phyloP scores from a whole-genome alignment of 75 land plant genomes.

The Cryptomeria japonica region DNA sequence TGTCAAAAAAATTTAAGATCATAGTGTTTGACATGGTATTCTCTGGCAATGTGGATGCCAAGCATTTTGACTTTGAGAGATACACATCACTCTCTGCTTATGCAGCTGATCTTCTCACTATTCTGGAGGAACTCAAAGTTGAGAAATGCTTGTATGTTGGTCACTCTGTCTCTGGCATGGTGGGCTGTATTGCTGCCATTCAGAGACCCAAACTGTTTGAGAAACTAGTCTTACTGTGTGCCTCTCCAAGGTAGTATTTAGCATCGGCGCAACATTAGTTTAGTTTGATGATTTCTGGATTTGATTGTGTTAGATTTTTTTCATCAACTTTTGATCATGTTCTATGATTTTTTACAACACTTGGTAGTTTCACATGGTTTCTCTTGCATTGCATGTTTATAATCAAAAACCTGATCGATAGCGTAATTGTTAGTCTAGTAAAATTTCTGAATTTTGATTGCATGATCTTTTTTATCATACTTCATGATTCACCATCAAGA shows the following conservation, averaged over 20 bases:
- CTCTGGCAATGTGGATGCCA: conserved; percentile 28
- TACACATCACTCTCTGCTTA: conserved; percentile 22
- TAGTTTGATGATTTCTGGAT: too few species aligned
- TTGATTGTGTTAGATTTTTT: too few species aligned
- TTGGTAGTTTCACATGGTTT: neutral
- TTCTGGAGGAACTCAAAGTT: conserved; percentile 27
- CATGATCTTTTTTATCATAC: too few species aligned
- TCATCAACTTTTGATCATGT: too few species aligned
- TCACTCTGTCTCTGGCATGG: conserved; percentile 36
- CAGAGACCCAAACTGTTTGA: conserved; percentile 28
- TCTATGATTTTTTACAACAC: too few species aligned
- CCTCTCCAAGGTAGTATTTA: conserved; percentile 24
- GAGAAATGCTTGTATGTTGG: conserved; percentile 28
- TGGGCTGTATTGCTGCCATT: conserved; percentile 33
- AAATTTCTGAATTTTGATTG: too few species aligned
- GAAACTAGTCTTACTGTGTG: conserved; percentile 21
- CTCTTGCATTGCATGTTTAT: too few species aligned
- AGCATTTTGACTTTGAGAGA: neutral
- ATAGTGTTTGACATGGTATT: conserved; percentile 62
- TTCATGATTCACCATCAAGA: too few species aligned
- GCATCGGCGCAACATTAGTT: neutral
- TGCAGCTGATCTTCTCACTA: conserved; percentile 33
- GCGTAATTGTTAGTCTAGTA: too few species aligned
- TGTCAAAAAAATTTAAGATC: conserved; percentile 27
- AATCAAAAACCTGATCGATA: too few species aligned